Percentiles rank a stretch among this genome's conserved stretches.
phyloP scores from a whole-genome alignment of 2,329 filamentous ascomycete species.

The Trichoderma atroviride region DNA sequence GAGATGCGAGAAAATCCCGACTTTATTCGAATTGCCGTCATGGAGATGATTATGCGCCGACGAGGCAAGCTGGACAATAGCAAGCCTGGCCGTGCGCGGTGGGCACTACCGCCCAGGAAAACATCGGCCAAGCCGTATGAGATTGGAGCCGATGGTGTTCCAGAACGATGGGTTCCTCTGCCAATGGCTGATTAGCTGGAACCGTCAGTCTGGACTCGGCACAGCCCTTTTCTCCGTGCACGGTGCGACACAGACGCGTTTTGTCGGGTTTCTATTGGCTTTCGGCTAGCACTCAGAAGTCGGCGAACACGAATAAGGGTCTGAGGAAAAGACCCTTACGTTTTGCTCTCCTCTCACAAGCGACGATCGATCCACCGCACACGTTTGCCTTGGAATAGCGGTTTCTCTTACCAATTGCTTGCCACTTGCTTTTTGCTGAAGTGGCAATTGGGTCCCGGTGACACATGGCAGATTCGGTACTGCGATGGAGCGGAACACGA shows the following conservation, averaged over 20 bases:
- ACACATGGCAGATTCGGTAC: conserved; percentile 23
- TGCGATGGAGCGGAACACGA: conserved; percentile 2
- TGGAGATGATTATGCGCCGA: conserved; percentile 73
- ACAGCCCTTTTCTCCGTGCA: background rate
- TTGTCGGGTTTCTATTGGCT: background rate
- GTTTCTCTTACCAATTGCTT: conserved; percentile 13
- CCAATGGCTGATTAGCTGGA: conserved; percentile 2
- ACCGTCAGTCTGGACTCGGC: background rate
- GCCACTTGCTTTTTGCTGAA: background rate
- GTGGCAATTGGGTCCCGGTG: conserved; percentile 16
- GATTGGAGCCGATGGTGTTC: conserved; percentile 60
- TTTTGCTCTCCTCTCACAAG: background rate
- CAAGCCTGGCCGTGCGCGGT: conserved; percentile 67
- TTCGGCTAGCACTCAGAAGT: background rate
- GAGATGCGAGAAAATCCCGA: conserved; percentile 72
- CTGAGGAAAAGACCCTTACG: conserved; percentile 10
- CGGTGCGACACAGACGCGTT: background rate
- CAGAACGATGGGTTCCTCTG: conserved; percentile 58
- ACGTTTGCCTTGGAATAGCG: background rate
- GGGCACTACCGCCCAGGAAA: conserved; percentile 68
- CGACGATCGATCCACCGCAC: conserved; percentile 6
- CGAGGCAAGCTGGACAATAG: conserved; percentile 67
- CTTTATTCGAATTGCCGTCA: conserved; percentile 70
- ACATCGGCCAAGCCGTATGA: conserved; percentile 56
- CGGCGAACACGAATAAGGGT: conserved; percentile 6